phyloP scores from a whole-genome alignment of 192 early-diverging fungal genomes.

The Podochytrium sp. region DNA sequence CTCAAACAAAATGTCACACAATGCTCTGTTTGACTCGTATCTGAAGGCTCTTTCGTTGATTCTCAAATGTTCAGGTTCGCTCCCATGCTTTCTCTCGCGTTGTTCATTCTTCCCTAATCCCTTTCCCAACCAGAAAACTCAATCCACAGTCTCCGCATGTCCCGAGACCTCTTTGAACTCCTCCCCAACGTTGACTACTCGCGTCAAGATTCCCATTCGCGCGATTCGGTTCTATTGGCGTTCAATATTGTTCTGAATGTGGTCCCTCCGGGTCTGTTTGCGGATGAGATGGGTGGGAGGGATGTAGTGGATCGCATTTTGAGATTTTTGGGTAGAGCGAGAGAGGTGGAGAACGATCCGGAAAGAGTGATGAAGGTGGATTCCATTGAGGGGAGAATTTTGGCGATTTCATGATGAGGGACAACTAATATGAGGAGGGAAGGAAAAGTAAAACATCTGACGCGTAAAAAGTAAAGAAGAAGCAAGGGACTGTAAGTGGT shows the following conservation, averaged over 20 bases:
- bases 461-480: no score
- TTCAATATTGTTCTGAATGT: conserved; percentile 6
- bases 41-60: conserved; percentile 17
- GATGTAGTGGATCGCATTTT: not conserved
- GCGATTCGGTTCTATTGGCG: not conserved
- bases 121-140: conserved; percentile 20
- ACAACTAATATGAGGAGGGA: no score
- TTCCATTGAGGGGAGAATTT: not conserved
- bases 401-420: no score
- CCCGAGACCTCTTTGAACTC: conserved; percentile 11
- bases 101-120: not conserved
- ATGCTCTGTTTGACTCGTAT: conserved; percentile 8
- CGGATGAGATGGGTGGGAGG: not conserved
- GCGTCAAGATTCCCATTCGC: conserved; percentile 1
- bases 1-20: not conserved
- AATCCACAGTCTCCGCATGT: conserved; percentile 11
- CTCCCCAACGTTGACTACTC: not conserved
- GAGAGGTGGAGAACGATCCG: not conserved
- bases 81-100: not conserved
- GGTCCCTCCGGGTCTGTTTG: not conserved
- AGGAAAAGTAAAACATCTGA: no score
- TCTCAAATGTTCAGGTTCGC: conserved; percentile 19
- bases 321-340: not conserved
- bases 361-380: not conserved
- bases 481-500: no score